A percentile compares a stretch with the other conserved stretches of the same genome.
Conservation (phyloP, 2,329 filamentous ascomycete genomes). For the Verticillium dahliae region DNA sequence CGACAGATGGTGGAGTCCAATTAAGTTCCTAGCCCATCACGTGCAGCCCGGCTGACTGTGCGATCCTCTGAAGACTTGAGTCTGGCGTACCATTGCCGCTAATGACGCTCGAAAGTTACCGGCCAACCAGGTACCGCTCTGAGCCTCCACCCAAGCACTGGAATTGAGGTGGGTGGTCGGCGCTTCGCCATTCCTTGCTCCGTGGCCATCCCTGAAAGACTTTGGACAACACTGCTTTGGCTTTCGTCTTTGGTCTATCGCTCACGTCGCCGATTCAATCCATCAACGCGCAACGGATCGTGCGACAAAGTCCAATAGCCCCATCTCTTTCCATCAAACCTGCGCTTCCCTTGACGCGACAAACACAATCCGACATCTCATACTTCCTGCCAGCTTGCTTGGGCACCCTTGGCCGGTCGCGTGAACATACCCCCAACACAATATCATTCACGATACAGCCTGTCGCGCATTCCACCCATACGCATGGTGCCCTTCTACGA, state of each 20-base stretch:
- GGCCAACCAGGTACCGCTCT: not conserved
- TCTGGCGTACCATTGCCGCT: not conserved
- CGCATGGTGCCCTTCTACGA: slow-evolving; percentile 25
- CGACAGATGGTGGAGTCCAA: not conserved
- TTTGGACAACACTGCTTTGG: slow-evolving; percentile 2
- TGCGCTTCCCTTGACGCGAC: not conserved
- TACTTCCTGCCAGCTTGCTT: not conserved
- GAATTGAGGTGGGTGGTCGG: not conserved
- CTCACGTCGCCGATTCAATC: not conserved
- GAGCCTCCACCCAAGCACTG: not conserved
- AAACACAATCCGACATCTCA: not conserved
- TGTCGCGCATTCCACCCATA: slow-evolving; percentile 15
- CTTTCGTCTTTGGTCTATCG: not conserved
- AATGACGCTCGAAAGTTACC: not conserved
- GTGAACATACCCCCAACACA: slow-evolving; percentile 24
- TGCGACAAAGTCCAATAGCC: not conserved
- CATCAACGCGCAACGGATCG: not conserved
- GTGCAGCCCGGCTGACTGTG: not conserved
- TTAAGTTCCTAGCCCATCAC: not conserved
- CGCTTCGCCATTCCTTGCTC: slow-evolving; percentile 3
- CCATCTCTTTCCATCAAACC: slow-evolving; percentile 3
- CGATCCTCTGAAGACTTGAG: not conserved
- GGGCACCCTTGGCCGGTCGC: slow-evolving; percentile 25
- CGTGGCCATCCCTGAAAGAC: slow-evolving; percentile 4
- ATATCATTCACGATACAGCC: slow-evolving; percentile 3